Base-by-base conservation (phyloP, 2,329 filamentous ascomycete genomes). In the Endothia cerciana region DNA sequence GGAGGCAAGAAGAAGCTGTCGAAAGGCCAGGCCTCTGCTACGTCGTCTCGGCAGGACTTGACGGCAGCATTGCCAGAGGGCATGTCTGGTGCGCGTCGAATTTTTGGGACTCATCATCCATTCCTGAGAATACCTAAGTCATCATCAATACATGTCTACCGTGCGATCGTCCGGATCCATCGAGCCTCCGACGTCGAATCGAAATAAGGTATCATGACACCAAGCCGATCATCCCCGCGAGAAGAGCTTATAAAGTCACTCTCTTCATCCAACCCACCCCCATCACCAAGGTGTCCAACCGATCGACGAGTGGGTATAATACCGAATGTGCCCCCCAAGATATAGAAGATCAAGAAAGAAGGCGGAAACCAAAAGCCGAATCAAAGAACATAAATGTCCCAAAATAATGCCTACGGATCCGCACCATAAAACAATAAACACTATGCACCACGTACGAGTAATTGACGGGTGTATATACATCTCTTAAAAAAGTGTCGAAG, bases 391-490 rank as follows among this genome's bases (percentile, higher is more conserved):
- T 41, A 15, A 28, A 40, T 58, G 55, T 40, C 55, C 11, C 38
- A 15, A 25, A 58, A 58, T 2, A 38, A 25, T 58, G 33, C 55
- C n/a, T 28, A 55, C 51, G 51, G 17, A 55, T 55, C 51, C 63
- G 60, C 65, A 59, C 45, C 30, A 63, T 62, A 59, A 67, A 53
- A 67, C 65, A 67, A 65, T 67, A 65, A 65, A 67, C 65, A 67
- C 59, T 67, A 67, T 62, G 45, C 47, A 63, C 55, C 64, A 30
- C 25, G 51, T 30, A 59, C 36, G 15, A 38, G 53, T 59, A 66
- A 19, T 30, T 56, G 63, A 33, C 59, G 60, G 55, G 28, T 61
- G 58, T 57, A 67, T 67, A 25, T 67, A 62, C 62, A 65, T 60
- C 41, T 41, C 36, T 56, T 30, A 43, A 33, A 63, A 49, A 49